Conservation (phyloP, 1,284 basidiomycete species). For the Ustilago crameri region DNA sequence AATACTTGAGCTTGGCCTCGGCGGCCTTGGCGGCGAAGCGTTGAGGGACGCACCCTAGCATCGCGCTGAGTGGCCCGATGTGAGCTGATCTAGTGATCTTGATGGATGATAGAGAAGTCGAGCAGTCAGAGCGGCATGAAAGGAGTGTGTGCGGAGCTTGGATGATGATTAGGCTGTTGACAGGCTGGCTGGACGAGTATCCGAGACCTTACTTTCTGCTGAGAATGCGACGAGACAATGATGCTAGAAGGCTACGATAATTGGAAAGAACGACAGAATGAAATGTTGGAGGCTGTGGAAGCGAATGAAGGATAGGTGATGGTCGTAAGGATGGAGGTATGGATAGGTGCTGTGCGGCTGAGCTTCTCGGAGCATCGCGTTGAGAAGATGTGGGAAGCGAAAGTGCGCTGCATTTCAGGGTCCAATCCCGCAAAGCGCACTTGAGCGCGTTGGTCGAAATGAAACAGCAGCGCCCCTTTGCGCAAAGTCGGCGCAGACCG, state of each 20-base stretch:
- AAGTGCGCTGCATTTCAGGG: conserved; percentile 4
- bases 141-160: too few species aligned
- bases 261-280: background rate
- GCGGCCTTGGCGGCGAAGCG: conserved; percentile 20
- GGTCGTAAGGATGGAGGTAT: background rate
- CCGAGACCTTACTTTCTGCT: too few species aligned
- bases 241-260: background rate
- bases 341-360: background rate
- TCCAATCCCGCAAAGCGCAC: background rate
- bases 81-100: too few species aligned
- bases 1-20: conserved; percentile 12
- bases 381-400: background rate
- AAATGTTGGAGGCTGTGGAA: background rate
- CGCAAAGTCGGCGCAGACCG: too few species aligned
- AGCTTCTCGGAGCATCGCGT: background rate
- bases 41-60: conserved; percentile 18
- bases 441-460: background rate
- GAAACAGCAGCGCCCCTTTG: too few species aligned
- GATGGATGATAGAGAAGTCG: background rate
- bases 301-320: background rate
- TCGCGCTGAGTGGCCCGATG: too few species aligned
- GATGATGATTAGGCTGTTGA: too few species aligned
- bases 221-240: background rate
- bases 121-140: too few species aligned
- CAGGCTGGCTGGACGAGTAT: too few species aligned